Percentiles rank a stretch among this genome's conserved stretches.
These are phyloP conservation scores for Ophiocordyceps unilateralis DNA, from an alignment of 2,329 filamentous ascomycete species.

Conservation along the genomic window DNA sequence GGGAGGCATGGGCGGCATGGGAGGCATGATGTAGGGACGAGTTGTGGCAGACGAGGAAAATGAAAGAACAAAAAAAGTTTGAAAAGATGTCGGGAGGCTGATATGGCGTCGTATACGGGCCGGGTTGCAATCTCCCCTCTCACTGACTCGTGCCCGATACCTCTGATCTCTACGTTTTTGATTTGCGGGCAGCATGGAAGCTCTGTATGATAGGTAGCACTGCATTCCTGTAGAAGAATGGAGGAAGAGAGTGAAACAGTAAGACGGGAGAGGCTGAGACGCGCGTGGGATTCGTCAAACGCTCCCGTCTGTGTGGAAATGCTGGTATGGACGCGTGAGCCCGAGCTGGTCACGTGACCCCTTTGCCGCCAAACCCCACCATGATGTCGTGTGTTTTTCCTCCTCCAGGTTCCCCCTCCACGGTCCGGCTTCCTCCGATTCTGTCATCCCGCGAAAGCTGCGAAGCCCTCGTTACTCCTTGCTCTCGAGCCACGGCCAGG, in stretches of 20 bases:
- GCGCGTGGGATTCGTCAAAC: no score
- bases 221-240: constrained; percentile 12
- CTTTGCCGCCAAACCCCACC: constrained; percentile 6
- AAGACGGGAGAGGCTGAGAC: background rate
- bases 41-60: constrained; percentile 12
- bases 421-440: constrained; percentile 3
- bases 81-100: constrained; percentile 23
- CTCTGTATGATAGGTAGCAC: constrained; percentile 19
- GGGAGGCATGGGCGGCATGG: constrained; percentile 51
- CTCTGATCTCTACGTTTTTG: constrained; percentile 6
- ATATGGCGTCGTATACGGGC: constrained; percentile 20
- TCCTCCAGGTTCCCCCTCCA: constrained; percentile 11
- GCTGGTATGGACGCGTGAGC: no score
- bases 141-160: constrained; percentile 9
- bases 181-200: constrained; percentile 11
- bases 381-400: constrained; percentile 12
- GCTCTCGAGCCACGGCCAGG: background rate
- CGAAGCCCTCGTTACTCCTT: background rate
- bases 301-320: no score
- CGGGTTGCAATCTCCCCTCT: constrained; percentile 18
- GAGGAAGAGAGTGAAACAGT: constrained; percentile 5
- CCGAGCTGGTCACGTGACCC: constrained; percentile 13
- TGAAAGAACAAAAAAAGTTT: background rate
- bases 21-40: constrained; percentile 41
- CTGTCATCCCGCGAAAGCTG: constrained; percentile 8